Evolutionary conservation across 305 asterid species (phyloP).

Genomic region (Plantago rigida): DNA sequence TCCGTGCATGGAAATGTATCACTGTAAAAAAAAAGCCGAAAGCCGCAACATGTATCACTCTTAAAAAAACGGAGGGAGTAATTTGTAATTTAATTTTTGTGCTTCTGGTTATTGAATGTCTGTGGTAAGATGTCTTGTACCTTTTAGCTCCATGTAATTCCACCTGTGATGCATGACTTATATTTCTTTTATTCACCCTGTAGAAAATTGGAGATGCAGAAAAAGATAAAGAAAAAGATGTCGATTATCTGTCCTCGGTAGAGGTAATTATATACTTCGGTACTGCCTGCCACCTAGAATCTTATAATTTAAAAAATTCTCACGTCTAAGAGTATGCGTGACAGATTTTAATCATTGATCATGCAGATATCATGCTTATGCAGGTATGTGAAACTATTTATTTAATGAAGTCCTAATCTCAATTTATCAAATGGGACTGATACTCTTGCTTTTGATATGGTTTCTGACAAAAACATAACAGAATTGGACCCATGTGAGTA

Average conservation of each 20-base stretch:
- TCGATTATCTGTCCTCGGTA: slow-evolving; percentile 87
- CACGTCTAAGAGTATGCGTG: slow-evolving; percentile 19
- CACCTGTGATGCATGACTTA: slow-evolving; percentile 6
- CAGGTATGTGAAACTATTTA: slow-evolving; percentile 44
- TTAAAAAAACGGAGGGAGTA: too few species aligned
- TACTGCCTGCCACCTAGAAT: not conserved
- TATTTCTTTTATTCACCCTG: slow-evolving; percentile 20
- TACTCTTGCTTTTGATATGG: slow-evolving; percentile 15
- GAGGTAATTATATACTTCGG: slow-evolving; percentile 47
- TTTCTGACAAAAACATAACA: slow-evolving; percentile 30
- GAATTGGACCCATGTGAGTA: slow-evolving; percentile 89
- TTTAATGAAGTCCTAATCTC: slow-evolving; percentile 12
- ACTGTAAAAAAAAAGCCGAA: too few species aligned
- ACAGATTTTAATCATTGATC: slow-evolving; percentile 84
- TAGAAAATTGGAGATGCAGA: slow-evolving; percentile 93
- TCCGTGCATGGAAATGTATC: too few species aligned
- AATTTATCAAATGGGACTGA: slow-evolving; percentile 15
- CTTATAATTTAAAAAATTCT: slow-evolving; percentile 12
- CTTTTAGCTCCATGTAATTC: not conserved
- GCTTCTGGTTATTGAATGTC: too few species aligned
- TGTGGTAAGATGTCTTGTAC: too few species aligned
- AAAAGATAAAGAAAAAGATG: slow-evolving; percentile 42
- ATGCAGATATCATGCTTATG: slow-evolving; percentile 83
- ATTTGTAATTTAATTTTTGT: too few species aligned
- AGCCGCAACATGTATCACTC: too few species aligned